Base-by-base conservation (phyloP, 2,329 filamentous ascomycete genomes). In the Phaeoacremonium minimum region DNA sequence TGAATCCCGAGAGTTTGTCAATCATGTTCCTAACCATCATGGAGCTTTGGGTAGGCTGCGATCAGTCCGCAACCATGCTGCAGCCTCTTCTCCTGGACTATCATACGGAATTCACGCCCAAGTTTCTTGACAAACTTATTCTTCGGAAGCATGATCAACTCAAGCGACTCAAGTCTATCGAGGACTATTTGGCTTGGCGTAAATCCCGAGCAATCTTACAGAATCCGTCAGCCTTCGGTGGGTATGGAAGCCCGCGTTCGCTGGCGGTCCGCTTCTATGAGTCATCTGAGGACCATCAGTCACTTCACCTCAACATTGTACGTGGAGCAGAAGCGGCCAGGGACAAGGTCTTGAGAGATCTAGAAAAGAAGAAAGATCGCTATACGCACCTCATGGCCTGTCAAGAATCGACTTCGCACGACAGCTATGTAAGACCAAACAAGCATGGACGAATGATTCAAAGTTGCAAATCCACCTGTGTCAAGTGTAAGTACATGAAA, bases 21-120 rank as follows among this genome's bases (percentile, higher is more conserved):
- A 42, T 67, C 5, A 79, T 80, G 70, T 38, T 78, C 4, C 60
- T 84, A 1, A 75, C 69, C 0, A 46, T 74, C 1, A 45, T 78
- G 4, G 75, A 82, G 36, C 50, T 83, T 0, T 84, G 79, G 80
- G 49, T 75, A 7, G 72, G 71, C 1, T 66, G 70, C 19, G 78
- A 84, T 41, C 69, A 58, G 34, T 57, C 60, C 3, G 67, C 69
- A 1, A 55, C 61, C 2, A 12, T 37, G 2, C 37, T 55, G 0
- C 56, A 63, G n/a, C 56, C 63, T 0, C 41, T 75, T 5, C 47
- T 83, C 0, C 7, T 6, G 0, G 50, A 74, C 0, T 83, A 76
- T 41, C 49, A 63, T 6, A 60, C 69, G 0, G 65, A 65, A 4
- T 49, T 83, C 1, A 60, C 63, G 0, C 9, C 35, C 0, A 30